Base-by-base conservation (phyloP, 257 asterid species). In the Plectranthus barbatus region DNA sequence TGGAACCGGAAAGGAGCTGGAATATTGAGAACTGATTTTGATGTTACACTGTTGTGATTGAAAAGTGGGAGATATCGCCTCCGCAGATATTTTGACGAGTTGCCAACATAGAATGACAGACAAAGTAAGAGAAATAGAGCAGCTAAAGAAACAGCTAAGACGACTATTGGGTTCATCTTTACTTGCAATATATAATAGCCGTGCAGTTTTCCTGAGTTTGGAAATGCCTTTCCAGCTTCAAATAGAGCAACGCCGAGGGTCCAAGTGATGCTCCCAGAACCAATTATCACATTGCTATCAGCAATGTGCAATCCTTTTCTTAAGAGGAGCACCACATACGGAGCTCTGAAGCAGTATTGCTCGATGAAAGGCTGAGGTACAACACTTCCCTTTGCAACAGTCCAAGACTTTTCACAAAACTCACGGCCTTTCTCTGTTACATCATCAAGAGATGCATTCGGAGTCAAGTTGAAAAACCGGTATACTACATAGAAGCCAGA, bases 191-290 rank as follows among this genome's bases (percentile, higher is more conserved):
- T 57, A 49, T 79, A 80, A 71, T 84, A 84, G 71, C 78, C 55
- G 49, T 67, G 80, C 68, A 71, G 46, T 42, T 67, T 80, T 44
- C 69, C 66, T 67, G 78, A 67, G 50, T 69, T 53, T 6, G 96
- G 78, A 76, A 82, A 74, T 60, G 79, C 78, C 80, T 81, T 87
- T 39, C 95, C 99, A 47, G 99, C 97, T 85, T 90, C 99, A 69
- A 72, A 79, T 72, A 90, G 71, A 51, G 97, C 99, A 76, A 88
- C 97, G 66, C 99, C 99, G 24, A 87, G 88, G 13, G 99, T 87
- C 99, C 99, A 90, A 50, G 99, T 87, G 68, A 90, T 85, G 76
- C 99, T 90, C 50, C 99, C 99, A 14, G 99, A 87, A 34, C 90
- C 99, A 51, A 87, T 73, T 62, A 49, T 63, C 11, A 93, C 92